A percentile compares a stretch with the other conserved stretches of the same genome.
Evolutionary conservation across 805 yeast species (phyloP).

Genomic region (Cyberlindnera saturnus): DNA sequence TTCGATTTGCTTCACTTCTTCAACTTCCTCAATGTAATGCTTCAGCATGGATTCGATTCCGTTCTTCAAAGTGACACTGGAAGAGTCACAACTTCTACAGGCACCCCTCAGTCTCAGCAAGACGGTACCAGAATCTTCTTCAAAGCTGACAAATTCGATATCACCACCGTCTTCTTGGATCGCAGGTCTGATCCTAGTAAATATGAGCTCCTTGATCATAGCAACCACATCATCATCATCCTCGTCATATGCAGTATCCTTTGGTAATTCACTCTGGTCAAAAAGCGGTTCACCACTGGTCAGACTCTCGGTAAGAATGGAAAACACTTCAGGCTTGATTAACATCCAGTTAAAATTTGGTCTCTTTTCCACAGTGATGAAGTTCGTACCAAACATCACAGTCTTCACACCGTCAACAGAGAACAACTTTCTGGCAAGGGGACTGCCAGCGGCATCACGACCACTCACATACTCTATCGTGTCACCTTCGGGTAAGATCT

Average conservation of each 20-base stretch:
- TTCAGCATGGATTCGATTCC: constrained; percentile 70
- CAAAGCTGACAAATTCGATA: constrained; percentile 58
- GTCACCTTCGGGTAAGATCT: constrained; percentile 55
- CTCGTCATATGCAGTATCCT: constrained; percentile 42
- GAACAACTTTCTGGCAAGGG: constrained; percentile 70
- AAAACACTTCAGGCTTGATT: constrained; percentile 60
- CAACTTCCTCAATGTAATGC: constrained; percentile 64
- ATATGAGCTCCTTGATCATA: constrained; percentile 64
- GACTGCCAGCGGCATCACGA: constrained; percentile 69
- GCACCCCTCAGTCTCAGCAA: constrained; percentile 59
- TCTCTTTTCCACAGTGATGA: constrained; percentile 73
- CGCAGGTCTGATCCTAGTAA: constrained; percentile 68
- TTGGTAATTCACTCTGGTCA: constrained; percentile 22
- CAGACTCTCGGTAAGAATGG: constrained; percentile 24
- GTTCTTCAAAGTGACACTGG: constrained; percentile 57
- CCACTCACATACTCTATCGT: constrained; percentile 72
- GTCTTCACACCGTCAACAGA: constrained; percentile 70
- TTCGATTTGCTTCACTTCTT: constrained; percentile 46
- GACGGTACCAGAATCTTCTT: constrained; percentile 53
- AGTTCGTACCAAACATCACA: constrained; percentile 76
- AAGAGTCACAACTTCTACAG: constrained; percentile 65
- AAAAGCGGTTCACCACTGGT: constrained; percentile 47
- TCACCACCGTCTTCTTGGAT: constrained; percentile 76
- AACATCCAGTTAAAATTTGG: constrained; percentile 46
- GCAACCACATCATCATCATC: constrained; percentile 62